phyloP scores from a whole-genome alignment of 2,329 filamentous ascomycete genomes.

The Alternaria postmessia region DNA sequence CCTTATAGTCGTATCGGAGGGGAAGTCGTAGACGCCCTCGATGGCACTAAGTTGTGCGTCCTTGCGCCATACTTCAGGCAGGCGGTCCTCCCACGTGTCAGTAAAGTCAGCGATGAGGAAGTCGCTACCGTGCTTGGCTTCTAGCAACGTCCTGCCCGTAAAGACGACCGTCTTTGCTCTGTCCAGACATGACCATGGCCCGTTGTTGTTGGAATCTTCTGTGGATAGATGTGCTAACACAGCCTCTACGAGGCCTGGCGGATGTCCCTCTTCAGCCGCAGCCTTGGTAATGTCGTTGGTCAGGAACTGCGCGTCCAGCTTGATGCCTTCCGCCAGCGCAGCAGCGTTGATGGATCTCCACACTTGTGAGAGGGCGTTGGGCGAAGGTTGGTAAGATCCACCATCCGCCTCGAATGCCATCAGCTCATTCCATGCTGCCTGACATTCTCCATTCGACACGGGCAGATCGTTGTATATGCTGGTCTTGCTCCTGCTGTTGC shows the following conservation, averaged over 20 bases:
- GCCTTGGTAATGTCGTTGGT: constrained; percentile 42
- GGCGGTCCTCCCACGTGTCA: constrained; percentile 47
- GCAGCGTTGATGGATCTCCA: constrained; percentile 58
- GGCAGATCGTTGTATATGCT: constrained; percentile 60
- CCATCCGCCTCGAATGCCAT: constrained; percentile 61
- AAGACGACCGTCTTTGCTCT: constrained; percentile 43
- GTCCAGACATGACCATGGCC: constrained; percentile 49
- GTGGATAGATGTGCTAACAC: constrained; percentile 47
- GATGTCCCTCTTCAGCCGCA: constrained; percentile 50
- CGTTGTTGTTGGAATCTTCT: constrained; percentile 35
- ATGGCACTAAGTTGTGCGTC: constrained; percentile 45
- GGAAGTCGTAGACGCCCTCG: constrained; percentile 42
- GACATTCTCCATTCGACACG: constrained; percentile 61
- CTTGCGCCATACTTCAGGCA: constrained; percentile 50
- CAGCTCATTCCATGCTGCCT: constrained; percentile 59
- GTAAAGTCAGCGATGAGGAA: constrained; percentile 47
- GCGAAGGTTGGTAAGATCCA: constrained; percentile 58
- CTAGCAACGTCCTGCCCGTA: constrained; percentile 42
- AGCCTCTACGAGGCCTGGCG: constrained; percentile 46
- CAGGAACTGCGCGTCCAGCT: constrained; percentile 51
- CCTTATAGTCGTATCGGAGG: constrained; percentile 45
- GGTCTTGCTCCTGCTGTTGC: constrained; percentile 46
- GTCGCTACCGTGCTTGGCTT: constrained; percentile 34
- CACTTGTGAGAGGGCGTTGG: constrained; percentile 56
- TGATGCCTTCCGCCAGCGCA: constrained; percentile 52